phyloP scores from a whole-genome alignment of 2,329 filamentous ascomycete genomes.

The Fusarium cyanostomum region DNA sequence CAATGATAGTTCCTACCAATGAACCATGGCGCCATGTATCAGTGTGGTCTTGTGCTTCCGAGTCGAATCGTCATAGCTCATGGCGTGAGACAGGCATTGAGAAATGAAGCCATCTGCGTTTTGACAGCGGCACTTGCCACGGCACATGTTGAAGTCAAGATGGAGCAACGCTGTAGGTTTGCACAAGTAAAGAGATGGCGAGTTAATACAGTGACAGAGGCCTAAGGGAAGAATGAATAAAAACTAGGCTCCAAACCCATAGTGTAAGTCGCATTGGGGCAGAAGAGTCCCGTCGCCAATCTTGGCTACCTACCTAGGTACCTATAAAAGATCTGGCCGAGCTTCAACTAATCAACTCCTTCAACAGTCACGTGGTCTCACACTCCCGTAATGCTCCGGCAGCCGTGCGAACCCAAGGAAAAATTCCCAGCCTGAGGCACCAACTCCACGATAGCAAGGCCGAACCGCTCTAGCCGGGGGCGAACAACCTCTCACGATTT shows the following conservation, averaged over 20 bases:
- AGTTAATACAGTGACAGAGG: neutral
- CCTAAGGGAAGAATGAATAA: neutral
- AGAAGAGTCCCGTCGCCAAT: conserved; percentile 4
- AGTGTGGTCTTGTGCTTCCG: neutral
- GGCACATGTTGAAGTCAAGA: neutral
- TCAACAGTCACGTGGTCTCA: conserved; percentile 1
- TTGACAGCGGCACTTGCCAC: neutral
- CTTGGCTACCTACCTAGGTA: too few relatives aligned
- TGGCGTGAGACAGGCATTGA: neutral
- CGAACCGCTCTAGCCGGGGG: conserved; percentile 42
- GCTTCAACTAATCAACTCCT: conserved; percentile 10
- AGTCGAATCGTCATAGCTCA: neutral
- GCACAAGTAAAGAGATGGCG: neutral
- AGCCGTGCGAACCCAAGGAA: neutral
- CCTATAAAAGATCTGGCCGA: conserved; percentile 3
- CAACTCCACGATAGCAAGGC: conserved; percentile 24
- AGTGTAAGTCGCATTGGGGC: neutral
- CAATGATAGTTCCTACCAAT: neutral
- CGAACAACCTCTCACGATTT: conserved; percentile 53
- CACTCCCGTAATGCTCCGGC: conserved; percentile 28
- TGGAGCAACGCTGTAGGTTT: neutral
- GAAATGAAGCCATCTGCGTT: neutral
- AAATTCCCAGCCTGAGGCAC: conserved; percentile 20
- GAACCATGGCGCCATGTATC: neutral
- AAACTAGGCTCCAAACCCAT: conserved; percentile 9